Evolutionary conservation across 352 stramenopile genomes (phyloP).

Genomic region (Pythium chondricola): DNA sequence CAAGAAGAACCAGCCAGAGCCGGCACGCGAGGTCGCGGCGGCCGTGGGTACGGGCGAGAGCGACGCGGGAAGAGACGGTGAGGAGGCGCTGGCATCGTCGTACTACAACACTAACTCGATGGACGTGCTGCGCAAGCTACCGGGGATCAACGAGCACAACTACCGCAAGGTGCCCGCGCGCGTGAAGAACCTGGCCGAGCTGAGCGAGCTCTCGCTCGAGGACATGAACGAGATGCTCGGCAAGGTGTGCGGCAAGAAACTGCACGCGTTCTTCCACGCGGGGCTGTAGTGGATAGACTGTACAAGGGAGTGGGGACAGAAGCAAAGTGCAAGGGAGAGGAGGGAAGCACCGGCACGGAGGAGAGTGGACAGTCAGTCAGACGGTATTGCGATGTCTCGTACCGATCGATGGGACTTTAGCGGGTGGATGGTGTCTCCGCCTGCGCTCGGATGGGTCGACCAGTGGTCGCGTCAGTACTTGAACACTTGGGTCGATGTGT

Average conservation of each 20-base stretch:
- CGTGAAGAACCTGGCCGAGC: conserved; percentile 68
- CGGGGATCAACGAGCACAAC: conserved; percentile 95
- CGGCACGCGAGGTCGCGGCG: conserved; percentile 66
- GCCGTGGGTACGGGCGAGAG: conserved; percentile 44
- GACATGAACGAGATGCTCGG: conserved; percentile 67
- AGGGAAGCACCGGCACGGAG: too few relatives aligned
- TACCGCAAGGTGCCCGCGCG: conserved; percentile 68
- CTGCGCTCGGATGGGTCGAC: too few relatives aligned
- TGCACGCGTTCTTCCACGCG: conserved; percentile 79
- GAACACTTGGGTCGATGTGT: conserved; percentile 75
- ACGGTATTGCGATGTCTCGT: too few relatives aligned
- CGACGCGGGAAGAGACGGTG: conserved; percentile 31
- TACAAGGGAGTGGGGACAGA: too few relatives aligned
- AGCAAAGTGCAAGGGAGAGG: too few relatives aligned
- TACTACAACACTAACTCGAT: conserved; percentile 89
- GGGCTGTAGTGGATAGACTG: too few relatives aligned
- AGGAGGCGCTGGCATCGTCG: conserved; percentile 49
- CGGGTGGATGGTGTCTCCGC: too few relatives aligned
- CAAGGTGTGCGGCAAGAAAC: conserved; percentile 65
- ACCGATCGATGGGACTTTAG: too few relatives aligned
- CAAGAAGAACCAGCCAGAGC: conserved; percentile 81
- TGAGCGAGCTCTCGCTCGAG: conserved; percentile 57
- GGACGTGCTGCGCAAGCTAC: conserved; percentile 93
- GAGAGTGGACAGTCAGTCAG: too few relatives aligned
- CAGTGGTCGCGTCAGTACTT: conserved; percentile 66